Evolutionary conservation across 225 moss, liverwort and hornwort genomes (phyloP).

Genomic region (Asterella californica): DNA sequence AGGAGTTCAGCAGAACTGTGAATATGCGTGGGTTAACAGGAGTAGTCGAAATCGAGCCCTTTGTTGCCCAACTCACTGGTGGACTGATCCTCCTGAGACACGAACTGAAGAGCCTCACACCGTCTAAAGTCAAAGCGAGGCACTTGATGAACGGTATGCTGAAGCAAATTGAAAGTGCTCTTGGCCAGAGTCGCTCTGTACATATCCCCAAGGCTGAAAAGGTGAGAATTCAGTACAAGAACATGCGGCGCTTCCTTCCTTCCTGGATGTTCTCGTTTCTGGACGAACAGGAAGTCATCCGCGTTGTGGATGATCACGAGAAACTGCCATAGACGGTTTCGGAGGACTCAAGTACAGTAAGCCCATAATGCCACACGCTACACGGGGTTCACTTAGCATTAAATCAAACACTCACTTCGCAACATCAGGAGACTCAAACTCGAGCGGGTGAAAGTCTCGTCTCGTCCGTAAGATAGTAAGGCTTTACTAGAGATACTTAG

Average conservation of each 20-base stretch:
- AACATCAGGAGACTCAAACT: too few species aligned
- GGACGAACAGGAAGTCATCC: constrained; percentile 36
- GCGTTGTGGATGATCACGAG: constrained; percentile 20
- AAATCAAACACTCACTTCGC: not conserved
- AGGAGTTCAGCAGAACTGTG: constrained; percentile 31
- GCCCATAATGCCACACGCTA: too few species aligned
- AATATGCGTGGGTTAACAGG: constrained; percentile 23
- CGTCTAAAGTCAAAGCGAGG: constrained; percentile 24
- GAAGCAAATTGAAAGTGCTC: constrained; percentile 19
- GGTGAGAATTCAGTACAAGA: constrained; percentile 24
- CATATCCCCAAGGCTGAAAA: constrained; percentile 35
- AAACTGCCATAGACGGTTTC: not conserved
- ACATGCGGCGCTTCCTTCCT: constrained; percentile 32
- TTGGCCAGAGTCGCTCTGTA: constrained; percentile 14
- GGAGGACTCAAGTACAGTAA: too few species aligned
- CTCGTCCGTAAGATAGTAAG: too few species aligned
- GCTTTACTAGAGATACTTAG: too few species aligned
- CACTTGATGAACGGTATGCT: constrained; percentile 29
- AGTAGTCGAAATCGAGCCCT: constrained; percentile 24
- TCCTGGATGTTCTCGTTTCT: constrained; percentile 44
- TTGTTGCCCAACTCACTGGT: constrained; percentile 34
- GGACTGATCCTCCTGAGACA: constrained; percentile 37
- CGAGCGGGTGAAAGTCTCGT: too few species aligned
- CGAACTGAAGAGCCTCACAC: constrained; percentile 33
- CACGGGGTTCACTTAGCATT: not conserved